phyloP scores from a whole-genome alignment of 345 rosid species.

The Rhizophora apiculata region DNA sequence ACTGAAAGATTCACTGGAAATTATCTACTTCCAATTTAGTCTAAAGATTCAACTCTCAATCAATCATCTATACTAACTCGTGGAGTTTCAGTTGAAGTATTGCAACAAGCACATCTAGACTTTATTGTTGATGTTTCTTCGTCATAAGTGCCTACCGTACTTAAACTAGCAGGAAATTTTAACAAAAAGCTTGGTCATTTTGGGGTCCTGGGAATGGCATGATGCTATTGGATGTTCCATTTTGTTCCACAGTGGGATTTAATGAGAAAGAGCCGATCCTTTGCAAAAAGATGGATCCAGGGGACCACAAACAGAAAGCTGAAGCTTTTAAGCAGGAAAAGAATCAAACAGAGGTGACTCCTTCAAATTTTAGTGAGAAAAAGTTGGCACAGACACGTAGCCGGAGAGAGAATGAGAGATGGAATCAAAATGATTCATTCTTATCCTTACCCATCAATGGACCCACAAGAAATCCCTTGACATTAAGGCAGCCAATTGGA shows the following conservation, averaged over 20 bases:
- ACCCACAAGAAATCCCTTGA: conserved; percentile 55
- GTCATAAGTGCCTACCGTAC: not conserved
- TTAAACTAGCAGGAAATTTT: not conserved
- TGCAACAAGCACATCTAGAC: no score
- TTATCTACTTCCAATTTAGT: no score
- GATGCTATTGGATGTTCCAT: not conserved
- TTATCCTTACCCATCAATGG: conserved; percentile 5
- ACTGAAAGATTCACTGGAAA: no score
- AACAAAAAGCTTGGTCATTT: not conserved
- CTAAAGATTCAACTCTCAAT: no score
- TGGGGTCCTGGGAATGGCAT: not conserved
- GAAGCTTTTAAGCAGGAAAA: not conserved
- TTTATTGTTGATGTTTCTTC: no score
- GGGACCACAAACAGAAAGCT: conserved; percentile 19
- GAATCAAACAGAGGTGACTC: conserved; percentile 16
- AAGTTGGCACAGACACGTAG: not conserved
- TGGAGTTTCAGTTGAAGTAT: no score
- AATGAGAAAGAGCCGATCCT: not conserved
- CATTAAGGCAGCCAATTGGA: conserved; percentile 48
- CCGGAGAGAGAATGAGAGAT: not conserved
- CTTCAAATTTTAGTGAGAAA: not conserved
- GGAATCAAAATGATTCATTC: not conserved
- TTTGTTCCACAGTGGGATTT: not conserved
- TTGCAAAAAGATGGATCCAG: not conserved
- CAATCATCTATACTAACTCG: no score